Conservation (phyloP, 352 stramenopile genomes). For the Phytophthora rubi region DNA sequence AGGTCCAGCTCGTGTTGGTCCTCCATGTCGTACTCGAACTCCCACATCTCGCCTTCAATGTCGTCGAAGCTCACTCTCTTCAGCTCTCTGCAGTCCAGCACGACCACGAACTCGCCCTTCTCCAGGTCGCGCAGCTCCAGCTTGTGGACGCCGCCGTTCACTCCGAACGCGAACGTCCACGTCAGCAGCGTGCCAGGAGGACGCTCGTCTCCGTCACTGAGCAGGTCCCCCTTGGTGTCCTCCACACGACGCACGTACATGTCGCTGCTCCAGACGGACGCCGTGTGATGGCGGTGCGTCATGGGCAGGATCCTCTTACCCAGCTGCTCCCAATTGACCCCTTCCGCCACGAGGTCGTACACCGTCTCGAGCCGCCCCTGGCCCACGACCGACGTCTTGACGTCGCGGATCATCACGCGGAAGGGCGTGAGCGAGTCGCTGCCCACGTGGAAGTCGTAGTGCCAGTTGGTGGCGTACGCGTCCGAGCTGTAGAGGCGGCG, state of each 20-base stretch:
- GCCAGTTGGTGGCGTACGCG: slow-evolving; percentile 76
- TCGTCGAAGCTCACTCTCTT: slow-evolving; percentile 66
- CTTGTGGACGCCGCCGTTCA: slow-evolving; percentile 78
- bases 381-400: slow-evolving; percentile 75
- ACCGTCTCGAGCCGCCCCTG: slow-evolving; percentile 70
- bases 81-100: slow-evolving; percentile 74
- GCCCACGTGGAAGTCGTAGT: slow-evolving; percentile 73
- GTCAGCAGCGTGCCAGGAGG: slow-evolving; percentile 53
- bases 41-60: slow-evolving; percentile 70
- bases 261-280: slow-evolving; percentile 79
- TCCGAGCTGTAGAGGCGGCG: slow-evolving; percentile 76
- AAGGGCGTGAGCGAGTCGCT: slow-evolving; percentile 51
- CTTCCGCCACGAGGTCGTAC: slow-evolving; percentile 76
- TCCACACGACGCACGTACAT: slow-evolving; percentile 79
- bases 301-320: slow-evolving; percentile 55
- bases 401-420: slow-evolving; percentile 74
- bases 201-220: slow-evolving; percentile 48
- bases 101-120: slow-evolving; percentile 79
- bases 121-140: slow-evolving; percentile 76
- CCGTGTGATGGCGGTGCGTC: slow-evolving; percentile 35
- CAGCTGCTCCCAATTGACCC: slow-evolving; percentile 70
- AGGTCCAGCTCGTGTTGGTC: slow-evolving; percentile 76
- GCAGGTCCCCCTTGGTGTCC: slow-evolving; percentile 51
- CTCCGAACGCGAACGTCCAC: slow-evolving; percentile 88
- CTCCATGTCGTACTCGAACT: slow-evolving; percentile 76